Evolutionary conservation across 805 yeast genomes (phyloP).

Genomic region (Sugiyamaella qingdaonensis): DNA sequence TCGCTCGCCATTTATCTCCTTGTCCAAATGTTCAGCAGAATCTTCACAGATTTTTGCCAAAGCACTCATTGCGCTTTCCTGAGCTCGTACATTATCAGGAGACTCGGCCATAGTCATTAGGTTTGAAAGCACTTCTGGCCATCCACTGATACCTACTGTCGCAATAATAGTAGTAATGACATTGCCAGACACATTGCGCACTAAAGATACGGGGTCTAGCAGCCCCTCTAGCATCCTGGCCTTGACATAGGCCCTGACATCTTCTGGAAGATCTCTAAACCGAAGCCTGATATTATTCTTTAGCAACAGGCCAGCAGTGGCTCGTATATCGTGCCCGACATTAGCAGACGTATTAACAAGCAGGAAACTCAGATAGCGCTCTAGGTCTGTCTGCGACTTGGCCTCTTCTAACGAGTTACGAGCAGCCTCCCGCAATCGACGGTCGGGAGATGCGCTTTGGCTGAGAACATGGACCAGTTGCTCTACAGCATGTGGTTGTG

Average conservation of each 20-base stretch:
- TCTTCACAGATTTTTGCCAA: conserved; percentile 89
- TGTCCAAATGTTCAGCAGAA: conserved; percentile 59
- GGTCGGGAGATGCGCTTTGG: conserved; percentile 64
- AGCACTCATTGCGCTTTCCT: conserved; percentile 78
- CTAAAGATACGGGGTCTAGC: conserved; percentile 50
- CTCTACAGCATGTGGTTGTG: conserved; percentile 55
- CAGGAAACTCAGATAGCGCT: conserved; percentile 71
- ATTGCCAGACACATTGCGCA: conserved; percentile 85
- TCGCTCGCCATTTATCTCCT: conserved; percentile 57
- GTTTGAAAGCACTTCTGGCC: conserved; percentile 74
- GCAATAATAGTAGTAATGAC: conserved; percentile 80
- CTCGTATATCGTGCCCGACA: conserved; percentile 56
- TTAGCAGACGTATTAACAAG: conserved; percentile 51
- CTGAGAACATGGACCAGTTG: conserved; percentile 64
- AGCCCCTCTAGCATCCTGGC: conserved; percentile 45
- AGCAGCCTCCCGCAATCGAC: conserved; percentile 56
- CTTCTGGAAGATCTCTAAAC: conserved; percentile 30
- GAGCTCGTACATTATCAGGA: conserved; percentile 43
- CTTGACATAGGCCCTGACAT: conserved; percentile 44
- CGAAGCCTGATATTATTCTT: conserved; percentile 62
- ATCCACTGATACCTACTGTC: conserved; percentile 56
- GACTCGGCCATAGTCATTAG: conserved; percentile 57
- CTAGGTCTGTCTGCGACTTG: conserved; percentile 66
- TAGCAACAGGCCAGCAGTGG: conserved; percentile 82
- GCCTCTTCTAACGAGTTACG: conserved; percentile 69